A percentile compares a stretch with the other conserved stretches of the same genome.
Conservation (phyloP, 805 yeast species). For the Saccharomycodes ludwigii region DNA sequence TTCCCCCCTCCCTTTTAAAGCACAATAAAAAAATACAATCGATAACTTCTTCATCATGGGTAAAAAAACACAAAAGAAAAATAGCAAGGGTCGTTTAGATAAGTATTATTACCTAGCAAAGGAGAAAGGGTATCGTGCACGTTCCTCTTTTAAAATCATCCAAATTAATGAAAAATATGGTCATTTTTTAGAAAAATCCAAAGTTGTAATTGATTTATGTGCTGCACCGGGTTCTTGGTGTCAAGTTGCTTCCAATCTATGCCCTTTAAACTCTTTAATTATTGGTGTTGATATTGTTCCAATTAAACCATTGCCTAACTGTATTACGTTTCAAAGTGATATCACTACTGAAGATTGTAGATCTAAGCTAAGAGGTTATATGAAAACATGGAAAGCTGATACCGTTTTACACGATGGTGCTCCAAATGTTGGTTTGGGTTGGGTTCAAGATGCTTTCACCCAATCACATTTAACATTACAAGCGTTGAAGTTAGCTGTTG, state of each 20-base stretch:
- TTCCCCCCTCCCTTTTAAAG: not conserved
- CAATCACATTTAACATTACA: slow-evolving; percentile 93
- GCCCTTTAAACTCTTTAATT: slow-evolving; percentile 87
- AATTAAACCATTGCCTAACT: slow-evolving; percentile 90
- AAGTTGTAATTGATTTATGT: slow-evolving; percentile 94
- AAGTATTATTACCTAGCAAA: slow-evolving; percentile 92
- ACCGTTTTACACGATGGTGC: slow-evolving; percentile 99
- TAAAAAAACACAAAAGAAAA: slow-evolving; percentile 84
- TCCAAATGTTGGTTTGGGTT: slow-evolving; percentile 98
- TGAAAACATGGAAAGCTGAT: slow-evolving; percentile 99
- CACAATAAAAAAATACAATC: not conserved
- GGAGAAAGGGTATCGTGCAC: slow-evolving; percentile 97
- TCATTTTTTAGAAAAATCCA: slow-evolving; percentile 85
- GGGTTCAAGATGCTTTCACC: slow-evolving; percentile 99
- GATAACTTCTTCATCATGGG: slow-evolving; percentile 42
- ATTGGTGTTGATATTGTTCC: slow-evolving; percentile 99
- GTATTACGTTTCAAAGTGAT: slow-evolving; percentile 89
- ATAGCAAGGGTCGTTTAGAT: slow-evolving; percentile 98
- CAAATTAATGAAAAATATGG: slow-evolving; percentile 96
- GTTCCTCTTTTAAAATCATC: slow-evolving; percentile 91
- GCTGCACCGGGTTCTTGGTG: slow-evolving; percentile 99
- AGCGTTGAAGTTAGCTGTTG: slow-evolving; percentile 88
- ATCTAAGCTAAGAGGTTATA: slow-evolving; percentile 83
- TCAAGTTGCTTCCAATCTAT: slow-evolving; percentile 89
- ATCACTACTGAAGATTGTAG: slow-evolving; percentile 98